phyloP scores from a whole-genome alignment of 1,139 yeast species.

The Saccharomycopsis hybrid region DNA sequence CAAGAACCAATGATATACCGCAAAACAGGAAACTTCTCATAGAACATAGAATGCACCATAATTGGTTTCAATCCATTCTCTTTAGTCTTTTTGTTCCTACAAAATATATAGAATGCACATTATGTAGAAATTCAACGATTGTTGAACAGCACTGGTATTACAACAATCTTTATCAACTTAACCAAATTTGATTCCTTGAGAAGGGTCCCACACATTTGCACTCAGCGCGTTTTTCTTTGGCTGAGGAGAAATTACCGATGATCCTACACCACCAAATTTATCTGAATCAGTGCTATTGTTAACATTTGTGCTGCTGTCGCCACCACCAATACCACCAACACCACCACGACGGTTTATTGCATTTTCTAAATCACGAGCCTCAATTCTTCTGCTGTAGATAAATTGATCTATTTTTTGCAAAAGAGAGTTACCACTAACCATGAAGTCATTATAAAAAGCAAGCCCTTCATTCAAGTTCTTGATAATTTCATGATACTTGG shows the following conservation, averaged over 20 bases:
- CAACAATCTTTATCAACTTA: background rate
- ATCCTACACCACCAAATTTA: no score
- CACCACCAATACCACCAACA: no score
- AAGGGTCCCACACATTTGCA: constrained; percentile 2
- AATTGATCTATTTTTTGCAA: constrained; percentile 47
- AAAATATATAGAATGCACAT: no score
- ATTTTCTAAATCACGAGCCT: constrained; percentile 46
- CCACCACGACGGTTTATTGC: no score
- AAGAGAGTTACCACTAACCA: constrained; percentile 42
- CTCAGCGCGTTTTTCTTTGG: background rate
- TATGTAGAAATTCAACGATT: no score
- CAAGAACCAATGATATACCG: no score
- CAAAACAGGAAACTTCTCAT: no score
- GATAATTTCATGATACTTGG: constrained; percentile 49
- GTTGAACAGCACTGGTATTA: no score
- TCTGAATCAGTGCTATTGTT: background rate
- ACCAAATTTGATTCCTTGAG: constrained; percentile 3
- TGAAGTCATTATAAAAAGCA: constrained; percentile 61
- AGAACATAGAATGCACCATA: no score
- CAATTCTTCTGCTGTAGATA: constrained; percentile 46
- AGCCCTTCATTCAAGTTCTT: constrained; percentile 64
- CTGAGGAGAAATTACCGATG: background rate
- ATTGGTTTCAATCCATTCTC: no score
- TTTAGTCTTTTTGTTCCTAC: no score
- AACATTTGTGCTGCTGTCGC: background rate